phyloP scores from a whole-genome alignment of 129 eudicot genomes.

The Helichrysum umbraculigerum region DNA sequence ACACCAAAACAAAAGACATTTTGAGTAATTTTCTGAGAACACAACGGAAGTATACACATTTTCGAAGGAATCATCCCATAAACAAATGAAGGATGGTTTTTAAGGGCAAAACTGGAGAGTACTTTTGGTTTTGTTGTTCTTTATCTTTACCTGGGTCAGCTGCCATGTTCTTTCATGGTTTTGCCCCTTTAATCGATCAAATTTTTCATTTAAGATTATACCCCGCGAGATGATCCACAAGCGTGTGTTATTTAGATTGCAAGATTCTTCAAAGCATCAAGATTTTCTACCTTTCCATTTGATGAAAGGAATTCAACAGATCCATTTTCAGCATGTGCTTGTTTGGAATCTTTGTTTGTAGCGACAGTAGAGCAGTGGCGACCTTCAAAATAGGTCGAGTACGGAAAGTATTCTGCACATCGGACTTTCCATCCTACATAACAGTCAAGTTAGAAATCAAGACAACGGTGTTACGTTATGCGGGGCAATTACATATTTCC shows the following conservation, averaged over 20 bases:
- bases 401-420: slow-evolving; percentile 84
- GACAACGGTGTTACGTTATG: neutral
- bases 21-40: slow-evolving; percentile 21
- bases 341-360: slow-evolving; percentile 32
- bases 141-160: slow-evolving; percentile 18
- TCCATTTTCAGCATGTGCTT: slow-evolving; percentile 48
- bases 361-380: slow-evolving; percentile 46
- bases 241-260: slow-evolving; percentile 39
- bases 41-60: slow-evolving; percentile 51
- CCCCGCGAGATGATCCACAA: slow-evolving; percentile 12
- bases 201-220: neutral
- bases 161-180: slow-evolving; percentile 13
- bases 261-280: slow-evolving; percentile 59
- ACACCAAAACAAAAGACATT: slow-evolving; percentile 17
- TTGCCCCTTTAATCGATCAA: slow-evolving; percentile 3
- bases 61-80: slow-evolving; percentile 30
- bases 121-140: neutral
- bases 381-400: slow-evolving; percentile 83
- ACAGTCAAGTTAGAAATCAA: slow-evolving; percentile 1
- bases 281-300: slow-evolving; percentile 57
- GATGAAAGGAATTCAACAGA: slow-evolving; percentile 31
- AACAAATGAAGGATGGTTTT: slow-evolving; percentile 19
- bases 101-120: neutral
- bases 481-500: no score
- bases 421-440: slow-evolving; percentile 78